Evolutionary conservation across 768 basidiomycete genomes (phyloP), one percentile per base, ranked within the genome.

Genomic region (Tricholoma terreum): DNA sequence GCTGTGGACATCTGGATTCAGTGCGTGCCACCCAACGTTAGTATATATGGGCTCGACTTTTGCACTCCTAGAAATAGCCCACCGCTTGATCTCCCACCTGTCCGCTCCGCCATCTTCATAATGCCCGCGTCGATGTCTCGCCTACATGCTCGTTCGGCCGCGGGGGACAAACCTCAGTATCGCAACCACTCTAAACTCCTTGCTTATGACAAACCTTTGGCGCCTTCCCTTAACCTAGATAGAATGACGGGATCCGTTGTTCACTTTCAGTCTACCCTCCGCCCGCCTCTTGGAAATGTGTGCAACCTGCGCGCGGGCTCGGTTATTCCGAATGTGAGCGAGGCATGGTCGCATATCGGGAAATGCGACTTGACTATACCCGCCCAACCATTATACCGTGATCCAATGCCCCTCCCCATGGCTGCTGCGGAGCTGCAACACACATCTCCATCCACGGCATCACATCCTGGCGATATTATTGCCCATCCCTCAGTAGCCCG

Each of bases 1-100:
- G n/a, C 46, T 27, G 8, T 31, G 46, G 43, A 21, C 43, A 19
- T 38, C 33, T 38, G 19, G 50, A 48, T 24, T 54, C 58, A 58
- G 46, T 58, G 48, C n/a, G 43, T 30, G 30, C 30, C 30, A 24
- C 46, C 27, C 27, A 49, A 49, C 27, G n/a, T 49, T 31, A 15
- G 46, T 49, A 49, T 30, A n/a, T 49, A 49, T 49, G 46, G 27
- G 14, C 24, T 27, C 8, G 30, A 49, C n/a, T n/a, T 15, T 11
- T 27, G 46, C 30, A 3, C 17, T n/a, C 24, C n/a, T 49, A 17
- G 12, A 30, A 49, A 31, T 49, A 31, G 27, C 9, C 46, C 27
- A 27, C 27, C 14, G 30, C 15, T 31, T 31, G n/a, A 49, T 49
- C 6, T 49, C 9, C 30, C 17, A 46, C 22, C 2, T 24, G 24